Evolutionary conservation across 2,329 filamentous ascomycete genomes (phyloP), one percentile per base, ranked within the genome.

Genomic region (Malbranchea zuffiana): DNA sequence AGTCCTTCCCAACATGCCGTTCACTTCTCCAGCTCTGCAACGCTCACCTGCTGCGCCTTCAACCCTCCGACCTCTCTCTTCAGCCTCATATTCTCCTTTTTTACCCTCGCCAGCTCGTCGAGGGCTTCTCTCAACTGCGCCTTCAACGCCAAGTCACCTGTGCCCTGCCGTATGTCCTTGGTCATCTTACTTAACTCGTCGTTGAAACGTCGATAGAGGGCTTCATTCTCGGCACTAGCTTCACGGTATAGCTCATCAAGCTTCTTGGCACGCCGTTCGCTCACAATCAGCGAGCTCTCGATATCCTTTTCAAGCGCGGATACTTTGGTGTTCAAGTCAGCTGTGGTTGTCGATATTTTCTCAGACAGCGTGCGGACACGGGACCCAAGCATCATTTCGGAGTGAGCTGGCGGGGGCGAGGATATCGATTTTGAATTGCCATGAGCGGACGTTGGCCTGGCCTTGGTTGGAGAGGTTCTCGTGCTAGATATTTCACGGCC

Each of bases 211-310:
- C 88, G 82, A 58, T 95, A 95, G 38, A 96, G 68, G 19, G 88
- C 74, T 61, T 95, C 87, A 50, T 95, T 96, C 65, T 96, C 88
- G 0, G 84, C 82, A 49, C 78, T 85, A 11, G 79, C 75, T 53
- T 94, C 85, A 46, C 84, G 82, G 63, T 92, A 93, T 35, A 94
- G 66, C 60, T 92, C 82, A 55, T 95, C 87, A 36, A 95, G 75
- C 26, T 81, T 80, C 49, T 78, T 81, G 41, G 80, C 78, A 50
- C 90, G 87, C 41, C 72, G 72, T 55, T 95, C 86, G 10, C 75
- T 77, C 1, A 84, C 76, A 49, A 75, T 71, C 10, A 94, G 67
- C 1, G 78, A 78, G 13, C 67, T 74, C 27, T 84, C 76, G 47
- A 92, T 65, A 46, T 93, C 85, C 19, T 66, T 67, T 43, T 81